phyloP scores from a whole-genome alignment of 257 asterid species.

The Perilla frutescens region DNA sequence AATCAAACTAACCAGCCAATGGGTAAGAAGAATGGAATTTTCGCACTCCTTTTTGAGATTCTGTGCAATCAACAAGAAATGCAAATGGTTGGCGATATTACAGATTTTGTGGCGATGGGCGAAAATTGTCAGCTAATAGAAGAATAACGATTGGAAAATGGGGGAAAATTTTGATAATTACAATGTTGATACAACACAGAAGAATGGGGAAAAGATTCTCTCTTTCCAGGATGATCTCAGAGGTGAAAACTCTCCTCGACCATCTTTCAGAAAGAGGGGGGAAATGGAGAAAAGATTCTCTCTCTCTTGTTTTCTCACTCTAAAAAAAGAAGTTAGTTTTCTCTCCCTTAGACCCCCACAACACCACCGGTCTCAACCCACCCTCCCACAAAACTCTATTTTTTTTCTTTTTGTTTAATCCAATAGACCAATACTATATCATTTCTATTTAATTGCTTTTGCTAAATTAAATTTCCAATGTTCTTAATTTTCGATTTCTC shows the following conservation, averaged over 20 bases:
- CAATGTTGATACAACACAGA: constrained; percentile 1
- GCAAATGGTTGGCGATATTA: constrained; percentile 25
- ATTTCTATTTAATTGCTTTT: background rate
- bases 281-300: constrained; percentile 45
- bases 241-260: constrained; percentile 85
- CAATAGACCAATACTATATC: background rate
- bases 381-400: constrained; percentile 22
- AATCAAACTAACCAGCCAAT: constrained; percentile 48
- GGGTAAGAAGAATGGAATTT: background rate
- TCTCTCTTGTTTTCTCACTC: constrained; percentile 52
- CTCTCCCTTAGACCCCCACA: constrained; percentile 21
- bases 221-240: constrained; percentile 93
- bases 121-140: constrained; percentile 35
- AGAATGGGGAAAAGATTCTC: constrained; percentile 27
- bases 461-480: background rate
- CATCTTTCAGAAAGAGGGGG: constrained; percentile 85
- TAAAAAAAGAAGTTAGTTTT: constrained; percentile 43
- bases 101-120: constrained; percentile 14
- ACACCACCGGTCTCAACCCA: constrained; percentile 32
- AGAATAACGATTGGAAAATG: constrained; percentile 27
- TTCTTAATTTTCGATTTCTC: background rate
- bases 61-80: constrained; percentile 33
- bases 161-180: background rate
- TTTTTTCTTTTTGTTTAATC: background rate
- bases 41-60: constrained; percentile 29